Percentiles rank a stretch among this genome's conserved stretches.
Conservation (phyloP, 2,329 filamentous ascomycete species). For the Trichoderma sp. region DNA sequence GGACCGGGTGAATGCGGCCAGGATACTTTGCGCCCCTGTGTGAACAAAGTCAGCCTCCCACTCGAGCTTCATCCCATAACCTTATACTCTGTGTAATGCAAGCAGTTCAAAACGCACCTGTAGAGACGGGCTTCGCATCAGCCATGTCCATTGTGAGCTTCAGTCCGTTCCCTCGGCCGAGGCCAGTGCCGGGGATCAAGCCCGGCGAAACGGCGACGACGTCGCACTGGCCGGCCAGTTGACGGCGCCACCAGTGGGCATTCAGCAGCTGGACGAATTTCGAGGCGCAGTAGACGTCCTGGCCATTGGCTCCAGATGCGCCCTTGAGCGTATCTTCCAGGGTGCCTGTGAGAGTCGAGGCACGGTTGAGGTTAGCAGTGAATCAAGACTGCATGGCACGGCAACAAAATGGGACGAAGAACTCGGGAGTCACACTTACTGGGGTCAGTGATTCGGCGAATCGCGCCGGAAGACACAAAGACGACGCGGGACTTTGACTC, state of each 20-base stretch:
- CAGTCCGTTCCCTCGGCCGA: constrained; percentile 40
- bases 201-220: constrained; percentile 59
- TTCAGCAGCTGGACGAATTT: constrained; percentile 56
- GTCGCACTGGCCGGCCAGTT: constrained; percentile 47
- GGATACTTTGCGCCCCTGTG: constrained; percentile 48
- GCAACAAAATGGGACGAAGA: too few relatives aligned
- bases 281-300: constrained; percentile 45
- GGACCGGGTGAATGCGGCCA: constrained; percentile 47
- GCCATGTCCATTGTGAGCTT: constrained; percentile 40
- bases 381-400: background rate
- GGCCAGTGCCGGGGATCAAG: constrained; percentile 52
- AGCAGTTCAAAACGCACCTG: constrained; percentile 42
- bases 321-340: constrained; percentile 47
- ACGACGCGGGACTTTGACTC: constrained; percentile 52
- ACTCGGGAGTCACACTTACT: constrained; percentile 35
- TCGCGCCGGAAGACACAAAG: constrained; percentile 54
- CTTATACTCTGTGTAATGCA: too few relatives aligned
- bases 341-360: constrained; percentile 33
- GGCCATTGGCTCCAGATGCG: constrained; percentile 40
- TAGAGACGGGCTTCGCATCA: constrained; percentile 51
- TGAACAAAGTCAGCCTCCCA: background rate
- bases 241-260: constrained; percentile 59
- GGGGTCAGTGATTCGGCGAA: constrained; percentile 46
- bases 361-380: background rate
- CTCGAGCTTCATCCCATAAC: background rate